Base-by-base conservation (phyloP, 2,329 filamentous ascomycete genomes). In the Aspergillus japonicus region DNA sequence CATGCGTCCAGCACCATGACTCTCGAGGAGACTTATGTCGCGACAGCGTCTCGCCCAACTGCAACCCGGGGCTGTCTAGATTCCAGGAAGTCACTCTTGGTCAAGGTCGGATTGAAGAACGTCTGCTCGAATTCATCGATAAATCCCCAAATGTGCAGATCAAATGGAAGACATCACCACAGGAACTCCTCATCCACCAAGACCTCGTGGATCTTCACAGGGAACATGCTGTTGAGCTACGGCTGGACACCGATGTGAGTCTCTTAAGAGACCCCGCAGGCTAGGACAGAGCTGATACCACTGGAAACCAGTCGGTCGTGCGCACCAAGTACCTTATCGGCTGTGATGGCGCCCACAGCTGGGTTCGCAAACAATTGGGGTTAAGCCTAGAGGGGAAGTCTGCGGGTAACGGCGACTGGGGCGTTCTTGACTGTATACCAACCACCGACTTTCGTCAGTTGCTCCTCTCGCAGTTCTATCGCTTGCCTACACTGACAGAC, bases 1-100 rank as follows among this genome's bases (percentile, higher is more conserved):
- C 24, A 26, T 26, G 24, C 24, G 6, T 26, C 6, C 7, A 26
- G 24, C 24, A 26, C 24, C 24, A 7, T 5, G 24, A 26, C 5
- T 2, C 24, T 26, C 24, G 6, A 26, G 24, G 24, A 7, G 24
- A 6, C 24, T 7, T 26, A 26, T 26, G 24, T 26, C 24, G 24
- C 24, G 24, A 26, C 24, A 26, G 24, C 24, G 24, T 26, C 24
- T 26, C 24, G 24, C 24, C 74, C 6, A 75, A 83, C 21, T 77
- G 82, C 65, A 78, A 24, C 14, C 49, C 56, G 3, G 56, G 56
- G 29, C 26, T 52, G n/a, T 57, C 56, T 14, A 31, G 48, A 47
- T 57, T 52, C 29, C 48, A 57, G 14, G 56, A 57, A 31, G 48
- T 26, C 14, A 57, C 56, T 1, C n/a, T 57, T 16, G 39, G 56